Conservation (phyloP, 345 rosid genomes). For the Lenwebbia sp. region DNA sequence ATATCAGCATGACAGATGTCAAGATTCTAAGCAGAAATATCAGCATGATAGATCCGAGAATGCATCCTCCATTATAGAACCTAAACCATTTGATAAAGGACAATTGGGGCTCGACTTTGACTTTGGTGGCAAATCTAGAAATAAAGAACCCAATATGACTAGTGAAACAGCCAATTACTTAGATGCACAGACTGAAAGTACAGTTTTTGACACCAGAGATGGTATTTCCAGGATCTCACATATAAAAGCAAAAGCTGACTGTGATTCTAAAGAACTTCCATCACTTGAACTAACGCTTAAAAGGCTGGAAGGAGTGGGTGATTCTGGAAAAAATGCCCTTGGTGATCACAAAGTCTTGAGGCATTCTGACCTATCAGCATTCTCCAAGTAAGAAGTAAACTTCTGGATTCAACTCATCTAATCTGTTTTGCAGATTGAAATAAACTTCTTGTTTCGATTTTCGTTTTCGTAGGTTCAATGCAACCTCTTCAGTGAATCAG, state of each 20-base stretch:
- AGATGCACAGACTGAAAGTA: slow-evolving; percentile 19
- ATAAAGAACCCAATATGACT: not conserved
- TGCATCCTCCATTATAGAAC: not conserved
- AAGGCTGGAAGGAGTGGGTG: slow-evolving; percentile 26
- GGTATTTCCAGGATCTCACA: slow-evolving; percentile 19
- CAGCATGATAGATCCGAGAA: not conserved
- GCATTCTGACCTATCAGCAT: slow-evolving; percentile 64
- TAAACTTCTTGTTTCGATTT: not conserved
- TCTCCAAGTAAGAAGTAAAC: slow-evolving; percentile 47
- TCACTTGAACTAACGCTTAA: slow-evolving; percentile 34
- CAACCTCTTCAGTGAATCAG: slow-evolving; percentile 49
- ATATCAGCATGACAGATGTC: slow-evolving; percentile 7
- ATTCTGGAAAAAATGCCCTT: slow-evolving; percentile 14
- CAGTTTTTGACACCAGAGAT: slow-evolving; percentile 12
- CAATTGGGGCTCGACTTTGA: slow-evolving; percentile 11
- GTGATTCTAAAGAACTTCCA: slow-evolving; percentile 25
- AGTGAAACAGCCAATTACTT: slow-evolving; percentile 4
- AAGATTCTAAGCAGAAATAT: not conserved
- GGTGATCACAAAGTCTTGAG: slow-evolving; percentile 42
- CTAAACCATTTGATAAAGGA: slow-evolving; percentile 11
- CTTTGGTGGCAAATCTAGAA: slow-evolving; percentile 5
- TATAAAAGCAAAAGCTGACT: slow-evolving; percentile 18
- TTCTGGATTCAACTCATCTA: not conserved
- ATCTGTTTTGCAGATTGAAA: not conserved
- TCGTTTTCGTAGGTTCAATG: slow-evolving; percentile 36